Evolutionary conservation across 2,329 filamentous ascomycete species (phyloP).

Genomic region (Penicillium capsulatum): DNA sequence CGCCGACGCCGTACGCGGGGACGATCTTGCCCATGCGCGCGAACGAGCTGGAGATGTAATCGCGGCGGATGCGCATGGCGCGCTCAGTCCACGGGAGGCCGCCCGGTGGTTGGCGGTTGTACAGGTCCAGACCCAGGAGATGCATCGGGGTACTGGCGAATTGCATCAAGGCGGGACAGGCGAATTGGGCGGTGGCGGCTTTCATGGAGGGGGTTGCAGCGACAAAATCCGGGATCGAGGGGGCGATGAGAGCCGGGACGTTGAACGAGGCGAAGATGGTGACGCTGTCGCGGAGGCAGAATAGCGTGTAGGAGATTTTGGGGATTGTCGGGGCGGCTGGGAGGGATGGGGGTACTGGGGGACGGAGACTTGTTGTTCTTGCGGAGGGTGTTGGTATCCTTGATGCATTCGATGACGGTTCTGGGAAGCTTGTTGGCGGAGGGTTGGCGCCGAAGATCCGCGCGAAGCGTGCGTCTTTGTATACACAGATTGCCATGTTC

Average conservation of each 20-base stretch:
- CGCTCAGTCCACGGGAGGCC: constrained; percentile 55
- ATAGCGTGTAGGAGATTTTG: constrained; percentile 68
- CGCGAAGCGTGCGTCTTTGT: constrained; percentile 85
- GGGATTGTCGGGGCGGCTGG: constrained; percentile 52
- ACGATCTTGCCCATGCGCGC: constrained; percentile 81
- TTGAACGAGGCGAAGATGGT: constrained; percentile 95
- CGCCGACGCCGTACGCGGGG: constrained; percentile 82
- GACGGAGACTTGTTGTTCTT: constrained; percentile 11
- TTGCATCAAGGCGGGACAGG: constrained; percentile 74
- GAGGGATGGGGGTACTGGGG: constrained; percentile 14
- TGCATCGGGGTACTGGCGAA: constrained; percentile 78
- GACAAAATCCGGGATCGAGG: constrained; percentile 57
- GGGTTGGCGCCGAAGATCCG: constrained; percentile 68
- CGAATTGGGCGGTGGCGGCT: constrained; percentile 68
- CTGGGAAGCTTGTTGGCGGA: constrained; percentile 30
- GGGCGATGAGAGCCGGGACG: constrained; percentile 72
- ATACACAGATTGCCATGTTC: constrained; percentile 80
- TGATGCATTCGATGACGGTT: constrained; percentile 4
- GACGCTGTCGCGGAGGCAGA: constrained; percentile 75
- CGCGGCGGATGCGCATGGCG: constrained; percentile 62
- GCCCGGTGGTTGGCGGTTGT: constrained; percentile 60
- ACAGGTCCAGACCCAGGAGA: constrained; percentile 77
- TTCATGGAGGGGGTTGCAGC: constrained; percentile 45
- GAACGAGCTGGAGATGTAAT: constrained; percentile 69
- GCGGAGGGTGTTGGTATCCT: not conserved